Percentiles rank a stretch among this genome's conserved stretches.
Evolutionary conservation across 2,329 filamentous ascomycete species (phyloP).

Genomic region (Paecilomyces dactylethromorphus): DNA sequence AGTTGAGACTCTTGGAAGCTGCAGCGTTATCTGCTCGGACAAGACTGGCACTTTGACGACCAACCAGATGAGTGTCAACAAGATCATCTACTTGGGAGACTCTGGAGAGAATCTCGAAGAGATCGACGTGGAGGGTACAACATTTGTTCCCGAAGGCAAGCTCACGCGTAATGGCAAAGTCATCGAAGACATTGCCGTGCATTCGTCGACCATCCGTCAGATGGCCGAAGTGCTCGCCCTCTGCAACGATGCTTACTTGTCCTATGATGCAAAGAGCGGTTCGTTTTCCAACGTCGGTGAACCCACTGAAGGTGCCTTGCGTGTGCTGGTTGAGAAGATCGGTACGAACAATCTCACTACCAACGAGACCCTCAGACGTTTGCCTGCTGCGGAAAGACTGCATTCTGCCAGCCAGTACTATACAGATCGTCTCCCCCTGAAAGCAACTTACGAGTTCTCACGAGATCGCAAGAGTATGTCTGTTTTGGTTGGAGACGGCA

Average conservation of each 20-base stretch:
- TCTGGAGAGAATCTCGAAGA: conserved; percentile 71
- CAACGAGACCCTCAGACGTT: conserved; percentile 46
- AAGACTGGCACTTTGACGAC: conserved; percentile 98
- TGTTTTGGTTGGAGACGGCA: conserved; percentile 69
- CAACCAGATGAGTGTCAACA: conserved; percentile 98
- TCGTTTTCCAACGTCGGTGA: conserved; percentile 82
- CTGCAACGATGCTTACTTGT: conserved; percentile 82
- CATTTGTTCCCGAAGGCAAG: conserved; percentile 75
- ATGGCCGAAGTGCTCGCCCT: conserved; percentile 65
- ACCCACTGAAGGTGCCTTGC: conserved; percentile 87
- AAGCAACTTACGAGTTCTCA: conserved; percentile 94
- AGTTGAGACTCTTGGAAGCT: conserved; percentile 95
- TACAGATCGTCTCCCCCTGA: conserved; percentile 64
- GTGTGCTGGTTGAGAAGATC: conserved; percentile 88
- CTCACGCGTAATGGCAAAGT: conserved; percentile 63
- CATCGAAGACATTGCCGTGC: conserved; percentile 61
- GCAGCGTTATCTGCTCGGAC: conserved; percentile 98
- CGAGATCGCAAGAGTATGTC: conserved; percentile 99
- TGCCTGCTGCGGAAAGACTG: conserved; percentile 55
- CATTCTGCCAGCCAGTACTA: conserved; percentile 82
- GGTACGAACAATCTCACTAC: conserved; percentile 65
- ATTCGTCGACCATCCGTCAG: conserved; percentile 71
- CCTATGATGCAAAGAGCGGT: conserved; percentile 70
- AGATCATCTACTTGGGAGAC: conserved; percentile 75
- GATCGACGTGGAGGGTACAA: conserved; percentile 85